Evolutionary conservation across 2,329 filamentous ascomycete genomes (phyloP).

Genomic region (Fusarium redolens): DNA sequence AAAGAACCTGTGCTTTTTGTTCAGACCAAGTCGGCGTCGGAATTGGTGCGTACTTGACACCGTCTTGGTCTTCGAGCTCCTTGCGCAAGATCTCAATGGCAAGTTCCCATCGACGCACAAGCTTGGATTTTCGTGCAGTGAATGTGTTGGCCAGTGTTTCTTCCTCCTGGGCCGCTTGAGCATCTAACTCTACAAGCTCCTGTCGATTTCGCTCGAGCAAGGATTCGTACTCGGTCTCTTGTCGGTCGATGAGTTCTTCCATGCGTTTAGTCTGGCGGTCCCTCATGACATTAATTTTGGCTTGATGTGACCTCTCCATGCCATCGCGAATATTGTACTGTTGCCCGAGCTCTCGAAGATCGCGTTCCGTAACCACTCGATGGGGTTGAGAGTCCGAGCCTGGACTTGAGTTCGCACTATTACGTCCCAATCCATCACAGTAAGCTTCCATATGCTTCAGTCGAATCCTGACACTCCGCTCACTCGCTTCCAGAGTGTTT

Average conservation of each 20-base stretch:
- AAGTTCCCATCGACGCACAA: slow-evolving; percentile 64
- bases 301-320: slow-evolving; percentile 68
- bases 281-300: slow-evolving; percentile 73
- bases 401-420: slow-evolving; percentile 46
- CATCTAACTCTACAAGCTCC: slow-evolving; percentile 62
- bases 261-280: slow-evolving; percentile 71
- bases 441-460: slow-evolving; percentile 76
- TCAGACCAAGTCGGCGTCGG: slow-evolving; percentile 50
- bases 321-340: slow-evolving; percentile 71
- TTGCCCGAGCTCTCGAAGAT: slow-evolving; percentile 68
- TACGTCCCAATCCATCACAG: slow-evolving; percentile 64
- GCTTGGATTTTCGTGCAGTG: slow-evolving; percentile 55
- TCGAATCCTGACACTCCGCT: slow-evolving; percentile 66
- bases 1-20: slow-evolving; percentile 11
- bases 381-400: slow-evolving; percentile 52
- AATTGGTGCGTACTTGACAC: slow-evolving; percentile 55
- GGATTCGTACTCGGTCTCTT: slow-evolving; percentile 62
- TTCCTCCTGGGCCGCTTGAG: slow-evolving; percentile 61
- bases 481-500: slow-evolving; percentile 64
- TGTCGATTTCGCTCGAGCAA: slow-evolving; percentile 58
- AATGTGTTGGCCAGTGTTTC: slow-evolving; percentile 60
- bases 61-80: slow-evolving; percentile 60
- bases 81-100: slow-evolving; percentile 64
- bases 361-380: slow-evolving; percentile 68
- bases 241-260: slow-evolving; percentile 67